Evolutionary conservation across 116 monocot species (phyloP).

Genomic region (Posidonia oceanica): DNA sequence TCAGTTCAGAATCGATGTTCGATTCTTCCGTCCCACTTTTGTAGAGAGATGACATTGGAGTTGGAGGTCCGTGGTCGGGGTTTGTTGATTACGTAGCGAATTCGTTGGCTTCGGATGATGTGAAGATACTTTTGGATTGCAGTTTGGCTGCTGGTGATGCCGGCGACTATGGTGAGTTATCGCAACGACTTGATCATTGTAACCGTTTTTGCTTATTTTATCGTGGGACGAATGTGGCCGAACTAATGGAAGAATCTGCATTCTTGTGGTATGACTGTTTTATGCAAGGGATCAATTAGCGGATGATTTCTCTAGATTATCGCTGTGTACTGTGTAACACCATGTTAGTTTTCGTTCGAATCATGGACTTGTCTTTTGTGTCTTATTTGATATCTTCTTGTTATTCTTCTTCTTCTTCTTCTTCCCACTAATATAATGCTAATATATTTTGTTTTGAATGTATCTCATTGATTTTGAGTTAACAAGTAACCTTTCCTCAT

Average conservation of each 20-base stretch:
- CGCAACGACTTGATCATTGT: background rate
- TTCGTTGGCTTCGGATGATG: conserved; percentile 46
- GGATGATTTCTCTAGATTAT: background rate
- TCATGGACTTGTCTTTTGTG: background rate
- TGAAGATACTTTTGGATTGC: conserved; percentile 27
- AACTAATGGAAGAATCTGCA: no score
- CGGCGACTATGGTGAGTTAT: background rate
- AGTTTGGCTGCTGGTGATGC: background rate
- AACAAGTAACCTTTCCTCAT: no score
- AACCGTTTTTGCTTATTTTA: no score
- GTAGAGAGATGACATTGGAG: conserved; percentile 78
- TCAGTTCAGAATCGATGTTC: background rate
- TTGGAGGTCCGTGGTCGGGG: conserved; percentile 65
- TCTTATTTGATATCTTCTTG: background rate
- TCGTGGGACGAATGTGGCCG: no score
- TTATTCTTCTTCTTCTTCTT: background rate
- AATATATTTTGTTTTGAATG: background rate
- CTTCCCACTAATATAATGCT: background rate
- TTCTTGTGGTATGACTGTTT: no score
- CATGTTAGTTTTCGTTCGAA: background rate
- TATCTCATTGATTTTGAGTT: background rate
- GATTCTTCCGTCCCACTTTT: background rate
- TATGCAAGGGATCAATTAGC: background rate
- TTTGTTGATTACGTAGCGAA: conserved; percentile 62
- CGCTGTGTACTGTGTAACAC: background rate